Evolutionary conservation across 2,329 filamentous ascomycete species (phyloP), one percentile per base, ranked within the genome.

Genomic region (Penicillium sp.): DNA sequence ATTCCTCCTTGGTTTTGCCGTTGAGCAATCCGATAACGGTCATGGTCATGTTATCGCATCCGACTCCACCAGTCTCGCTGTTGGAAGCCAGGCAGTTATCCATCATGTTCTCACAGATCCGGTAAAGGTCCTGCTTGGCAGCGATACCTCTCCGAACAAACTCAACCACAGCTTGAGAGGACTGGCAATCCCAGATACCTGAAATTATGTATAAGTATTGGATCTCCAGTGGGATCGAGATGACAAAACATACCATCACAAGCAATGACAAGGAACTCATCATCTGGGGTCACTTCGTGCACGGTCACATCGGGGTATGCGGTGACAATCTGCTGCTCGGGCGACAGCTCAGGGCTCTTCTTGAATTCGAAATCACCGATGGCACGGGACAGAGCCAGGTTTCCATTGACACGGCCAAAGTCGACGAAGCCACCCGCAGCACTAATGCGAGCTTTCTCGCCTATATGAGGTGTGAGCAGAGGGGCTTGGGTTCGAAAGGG

Each of bases 31-130:
- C 94, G 70, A 99, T 80, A 63, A 99, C 84, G 67, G 88, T 81
- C 89, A 99, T 97, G 65, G 94, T 99, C 94, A 99, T 99, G 82
- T 99, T 99, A 81, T 99, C 94, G 75, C 94, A 99, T 59, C 94
- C 94, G 59, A 99, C 93, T 61, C 94, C 94, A 53, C 94, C 94
- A 29, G 93, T 97, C 78, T 99, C 94, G 64, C 92, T 96, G 83
- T 96, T 97, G 58, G 92, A 96, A 40, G 94, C 92, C 63, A 99
- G 82, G 73, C 94, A 99, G 80, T 97, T 99, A 81, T 99, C 93
- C 94, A 99, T 99, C 91, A 99, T 96, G 80, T 99, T 99, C 79
- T 99, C 94, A 76, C 93, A 97, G 69, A 99, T 97, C 73, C 90
- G 89, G 53, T 92, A 87, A 49, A 99, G 84, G 48, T 95, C 89